Evolutionary conservation across 1,284 basidiomycete species (phyloP).

Genomic region (Trichosporon ovoides): DNA sequence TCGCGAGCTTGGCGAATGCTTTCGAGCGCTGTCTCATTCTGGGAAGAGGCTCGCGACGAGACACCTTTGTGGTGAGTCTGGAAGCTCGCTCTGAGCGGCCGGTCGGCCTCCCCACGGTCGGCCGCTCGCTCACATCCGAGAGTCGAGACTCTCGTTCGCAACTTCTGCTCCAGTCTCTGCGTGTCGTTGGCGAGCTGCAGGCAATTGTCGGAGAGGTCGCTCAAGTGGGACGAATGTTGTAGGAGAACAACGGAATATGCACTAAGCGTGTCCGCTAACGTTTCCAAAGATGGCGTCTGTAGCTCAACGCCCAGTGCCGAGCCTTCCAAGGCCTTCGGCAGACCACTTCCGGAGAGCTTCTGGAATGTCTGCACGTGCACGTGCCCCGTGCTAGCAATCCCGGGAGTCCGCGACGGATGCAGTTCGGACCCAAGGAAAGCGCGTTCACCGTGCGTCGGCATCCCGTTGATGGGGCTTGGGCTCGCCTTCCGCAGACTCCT

Average conservation of each 20-base stretch:
- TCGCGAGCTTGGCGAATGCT: too few species aligned
- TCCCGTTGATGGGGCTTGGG: background rate
- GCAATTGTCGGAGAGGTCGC: background rate
- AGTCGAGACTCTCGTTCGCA: background rate
- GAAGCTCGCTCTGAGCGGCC: too few species aligned
- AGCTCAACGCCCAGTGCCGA: background rate
- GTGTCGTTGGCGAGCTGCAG: background rate
- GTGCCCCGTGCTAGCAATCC: background rate
- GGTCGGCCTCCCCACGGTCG: too few species aligned
- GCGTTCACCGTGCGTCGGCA: background rate
- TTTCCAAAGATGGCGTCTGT: background rate
- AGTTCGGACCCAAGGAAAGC: too few species aligned
- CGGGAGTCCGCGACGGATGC: background rate
- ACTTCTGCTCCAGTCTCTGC: background rate
- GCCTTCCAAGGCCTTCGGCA: background rate
- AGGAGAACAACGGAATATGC: background rate
- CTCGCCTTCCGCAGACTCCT: background rate
- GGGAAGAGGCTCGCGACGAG: too few species aligned
- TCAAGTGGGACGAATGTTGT: background rate
- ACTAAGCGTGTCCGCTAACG: background rate
- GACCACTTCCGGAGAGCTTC: background rate
- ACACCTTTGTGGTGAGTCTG: too few species aligned
- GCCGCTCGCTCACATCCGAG: too few species aligned
- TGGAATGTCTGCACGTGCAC: background rate
- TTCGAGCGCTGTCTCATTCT: too few species aligned